Conservation (phyloP, 2,329 filamentous ascomycete species). For the Pseudomassariella vexata region DNA sequence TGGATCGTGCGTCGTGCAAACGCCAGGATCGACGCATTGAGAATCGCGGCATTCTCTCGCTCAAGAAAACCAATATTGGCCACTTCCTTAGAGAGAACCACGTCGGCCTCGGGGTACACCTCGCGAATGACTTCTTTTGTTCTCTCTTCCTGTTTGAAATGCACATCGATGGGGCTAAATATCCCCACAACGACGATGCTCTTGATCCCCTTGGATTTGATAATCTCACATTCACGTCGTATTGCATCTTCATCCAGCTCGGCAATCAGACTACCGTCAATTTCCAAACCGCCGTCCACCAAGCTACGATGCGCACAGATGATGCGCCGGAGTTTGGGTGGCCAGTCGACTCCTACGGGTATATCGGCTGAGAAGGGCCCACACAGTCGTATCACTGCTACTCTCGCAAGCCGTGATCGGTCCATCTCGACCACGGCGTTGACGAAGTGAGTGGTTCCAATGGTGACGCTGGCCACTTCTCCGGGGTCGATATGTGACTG, state of each 20-base stretch:
- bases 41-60: constrained; percentile 55
- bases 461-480: constrained; percentile 37
- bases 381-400: constrained; percentile 46
- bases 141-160: constrained; percentile 37
- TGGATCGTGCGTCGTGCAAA: constrained; percentile 49
- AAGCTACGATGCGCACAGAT: constrained; percentile 36
- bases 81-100: constrained; percentile 42
- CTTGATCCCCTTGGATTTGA: constrained; percentile 31
- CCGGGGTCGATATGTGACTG: constrained; percentile 13
- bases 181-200: constrained; percentile 40
- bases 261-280: constrained; percentile 38
- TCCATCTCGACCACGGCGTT: constrained; percentile 50
- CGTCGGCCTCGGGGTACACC: constrained; percentile 29
- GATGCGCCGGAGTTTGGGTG: constrained; percentile 34
- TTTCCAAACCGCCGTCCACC: constrained; percentile 41
- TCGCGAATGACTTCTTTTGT: constrained; percentile 30
- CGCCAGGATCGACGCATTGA: constrained; percentile 53
- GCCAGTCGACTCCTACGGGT: constrained; percentile 45
- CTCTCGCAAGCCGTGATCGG: constrained; percentile 33
- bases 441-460: constrained; percentile 50
- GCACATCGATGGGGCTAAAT: constrained; percentile 42
- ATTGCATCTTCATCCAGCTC: constrained; percentile 34
- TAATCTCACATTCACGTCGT: constrained; percentile 25
- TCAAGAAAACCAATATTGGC: constrained; percentile 48
- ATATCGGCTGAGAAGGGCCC: constrained; percentile 42